Base-by-base conservation (phyloP, 2,329 filamentous ascomycete genomes). In the Fusarium oxysporum region DNA sequence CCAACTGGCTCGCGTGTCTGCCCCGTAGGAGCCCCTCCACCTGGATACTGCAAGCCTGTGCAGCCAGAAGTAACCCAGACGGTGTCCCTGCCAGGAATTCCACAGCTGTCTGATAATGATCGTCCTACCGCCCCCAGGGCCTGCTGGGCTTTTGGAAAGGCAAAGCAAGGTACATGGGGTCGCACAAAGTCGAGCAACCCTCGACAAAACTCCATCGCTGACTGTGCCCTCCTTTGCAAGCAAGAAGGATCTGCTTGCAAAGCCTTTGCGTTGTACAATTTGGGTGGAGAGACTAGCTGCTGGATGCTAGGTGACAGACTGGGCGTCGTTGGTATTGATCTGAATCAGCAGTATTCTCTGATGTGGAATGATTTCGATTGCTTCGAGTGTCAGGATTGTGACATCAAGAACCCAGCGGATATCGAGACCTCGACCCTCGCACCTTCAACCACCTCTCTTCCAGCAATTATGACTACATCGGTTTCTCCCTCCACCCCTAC, bases 351-450 rank as follows among this genome's bases (percentile, higher is more conserved):
- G 2, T 1, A 32, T 0, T 59, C 65, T 7, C 1, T 70, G 19
- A 33, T 70, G 10, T 70, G 67, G 67, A 69, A 70, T 5, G 67
- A 70, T 1, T 50, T 37, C 0, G 65, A 69, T 23, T 70, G 67
- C 21, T 70, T 70, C 1, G 41, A 70, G 14, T 70, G 67, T 19
- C 41, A 54, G 0, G 65, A 60, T 6, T 70, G 67, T 1, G 67
- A 65, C 4, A 23, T 41, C 1, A 30, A 23, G 16, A 67, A 67
- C 17, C 38, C 64, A 3, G 35, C 30, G 0, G 59, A 59, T 16
- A 6, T 30, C 4, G 19, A 17, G 9, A 41, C 37, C 2, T 44
- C 43, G 0, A 13, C 25, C 6, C 0, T 38, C 6, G 16, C 6
- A 23, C 21, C 17, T 16, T 37, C 41, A 1, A 43, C 65, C 1